Percentiles rank a stretch among this genome's conserved stretches.
Evolutionary conservation across 352 stramenopile genomes (phyloP).

Genomic region (Pythium rhizo-oryzae): DNA sequence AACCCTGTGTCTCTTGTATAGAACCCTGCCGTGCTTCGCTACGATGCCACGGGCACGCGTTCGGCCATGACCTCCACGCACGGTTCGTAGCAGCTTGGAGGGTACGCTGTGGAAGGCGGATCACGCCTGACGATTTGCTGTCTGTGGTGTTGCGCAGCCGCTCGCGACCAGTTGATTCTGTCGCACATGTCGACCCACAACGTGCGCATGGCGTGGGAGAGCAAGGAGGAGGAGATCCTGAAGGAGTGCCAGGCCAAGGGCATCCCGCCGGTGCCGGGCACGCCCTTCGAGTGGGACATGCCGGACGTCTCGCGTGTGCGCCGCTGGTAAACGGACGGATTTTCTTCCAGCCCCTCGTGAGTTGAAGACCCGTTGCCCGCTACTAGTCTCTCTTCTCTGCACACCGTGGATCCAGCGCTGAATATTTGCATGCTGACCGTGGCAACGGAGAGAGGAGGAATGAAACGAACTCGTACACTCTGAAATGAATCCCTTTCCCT

Average conservation of each 20-base stretch:
- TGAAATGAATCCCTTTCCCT: slow-evolving; percentile 4
- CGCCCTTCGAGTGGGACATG: slow-evolving; percentile 74
- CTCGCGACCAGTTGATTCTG: slow-evolving; percentile 72
- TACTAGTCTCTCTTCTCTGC: too few species aligned
- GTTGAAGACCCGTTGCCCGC: not conserved
- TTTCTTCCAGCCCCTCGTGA: not conserved
- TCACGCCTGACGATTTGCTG: not conserved
- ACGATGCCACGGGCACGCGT: slow-evolving; percentile 84
- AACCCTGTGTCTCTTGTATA: not conserved
- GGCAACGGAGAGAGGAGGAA: not conserved
- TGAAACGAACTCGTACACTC: slow-evolving; percentile 6
- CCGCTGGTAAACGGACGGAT: slow-evolving; percentile 69
- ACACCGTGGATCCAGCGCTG: not conserved
- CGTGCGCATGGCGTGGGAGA: slow-evolving; percentile 84
- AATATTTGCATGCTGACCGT: not conserved
- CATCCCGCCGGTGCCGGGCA: slow-evolving; percentile 69
- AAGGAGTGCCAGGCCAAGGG: slow-evolving; percentile 73
- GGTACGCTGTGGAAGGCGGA: not conserved
- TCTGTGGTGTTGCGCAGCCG: slow-evolving; percentile 32
- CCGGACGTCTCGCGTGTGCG: slow-evolving; percentile 60
- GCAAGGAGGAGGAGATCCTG: slow-evolving; percentile 71
- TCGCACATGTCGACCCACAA: slow-evolving; percentile 73
- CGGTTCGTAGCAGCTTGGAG: slow-evolving; percentile 29
- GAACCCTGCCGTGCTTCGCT: slow-evolving; percentile 80
- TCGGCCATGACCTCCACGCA: slow-evolving; percentile 88